Base-by-base conservation (phyloP, 1,284 basidiomycete species). In the Volvariella volvacea region DNA sequence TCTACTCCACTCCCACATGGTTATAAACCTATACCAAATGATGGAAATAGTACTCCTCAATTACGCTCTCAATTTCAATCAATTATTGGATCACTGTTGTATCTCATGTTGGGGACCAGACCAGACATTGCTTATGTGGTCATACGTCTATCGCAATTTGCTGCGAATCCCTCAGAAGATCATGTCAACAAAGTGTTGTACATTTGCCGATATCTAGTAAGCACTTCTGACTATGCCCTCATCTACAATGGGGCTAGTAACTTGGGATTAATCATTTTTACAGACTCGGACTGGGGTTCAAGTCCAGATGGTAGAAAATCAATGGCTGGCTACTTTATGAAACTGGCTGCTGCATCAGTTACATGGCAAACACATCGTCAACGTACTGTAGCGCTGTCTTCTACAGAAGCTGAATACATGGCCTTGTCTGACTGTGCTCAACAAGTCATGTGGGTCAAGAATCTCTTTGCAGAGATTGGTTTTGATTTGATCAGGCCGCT, bases 371-470 rank as follows among this genome's bases (percentile, higher is more conserved):
- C 40, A 22, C 9, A 7, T 3, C 19, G 8, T 4, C 62, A 65
- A 47, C 48, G 51, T 9, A 54, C 54, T 14, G 45, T 60, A 31
- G 55, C 62, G 1, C 42, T 56, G 1, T 66, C 63, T 8, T 57
- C 52, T 4, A 61, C 57, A 32, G 57, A 65, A 53, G 60, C 63
- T 7, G 61, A 65, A 46, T 64, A 63, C 47, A 59, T 64, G 48
- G 59, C 60, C 17, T 12, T 60, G 19, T 54, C 52, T 42, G 33
- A 56, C 53, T 49, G n/a, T n/a, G 48, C 31, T 34, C 32, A 47
- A 19, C 55, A 64, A 49, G 51, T 50, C 3, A 33, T 54, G 2
- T 62, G 60, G 57, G 40, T 62, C 17, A 20, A 44, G 7, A 17
- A 34, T 3, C 40, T 64, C 1, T 30, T 64, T 16, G 8, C 19